Percentiles rank a stretch among this genome's conserved stretches.
phyloP scores from a whole-genome alignment of 2,329 filamentous ascomycete genomes.

The Diatrype stigma region DNA sequence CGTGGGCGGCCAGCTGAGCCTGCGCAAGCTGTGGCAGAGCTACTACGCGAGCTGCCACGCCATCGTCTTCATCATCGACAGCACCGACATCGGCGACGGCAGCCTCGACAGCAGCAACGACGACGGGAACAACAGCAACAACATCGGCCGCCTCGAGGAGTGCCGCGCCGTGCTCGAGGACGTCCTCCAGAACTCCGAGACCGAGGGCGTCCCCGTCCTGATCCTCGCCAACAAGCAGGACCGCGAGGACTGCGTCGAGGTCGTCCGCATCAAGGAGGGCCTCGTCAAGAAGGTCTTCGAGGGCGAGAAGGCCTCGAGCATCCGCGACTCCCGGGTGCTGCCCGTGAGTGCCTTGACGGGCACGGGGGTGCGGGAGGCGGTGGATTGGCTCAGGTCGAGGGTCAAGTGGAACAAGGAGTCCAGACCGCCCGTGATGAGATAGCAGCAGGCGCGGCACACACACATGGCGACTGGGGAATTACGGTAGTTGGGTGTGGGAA shows the following conservation, averaged over 20 bases:
- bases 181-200: conserved; percentile 81
- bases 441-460: conserved; percentile 2
- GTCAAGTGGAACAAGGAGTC: conserved; percentile 97
- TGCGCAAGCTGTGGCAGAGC: conserved; percentile 90
- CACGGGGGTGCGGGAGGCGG: conserved; percentile 84
- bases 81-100: conserved; percentile 85
- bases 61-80: conserved; percentile 97
- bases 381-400: conserved; percentile 92
- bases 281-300: conserved; percentile 94
- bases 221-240: conserved; percentile 98
- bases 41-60: conserved; percentile 94
- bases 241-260: conserved; percentile 93
- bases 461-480: not conserved
- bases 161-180: conserved; percentile 86
- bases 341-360: conserved; percentile 88
- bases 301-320: conserved; percentile 79
- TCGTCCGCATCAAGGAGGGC: conserved; percentile 94
- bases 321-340: conserved; percentile 85
- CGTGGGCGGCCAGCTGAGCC: conserved; percentile 84
- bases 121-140: conserved; percentile 18
- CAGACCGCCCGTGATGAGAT: conserved; percentile 89
- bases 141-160: conserved; percentile 74
- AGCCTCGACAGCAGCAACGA: conserved; percentile 44
- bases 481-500: not conserved
- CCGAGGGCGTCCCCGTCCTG: conserved; percentile 85